A percentile compares a stretch with the other conserved stretches of the same genome.
These are phyloP conservation scores for Pseudogymnoascus sp. DNA, from an alignment of 2,329 filamentous ascomycete genomes.

Conservation along the genomic window DNA sequence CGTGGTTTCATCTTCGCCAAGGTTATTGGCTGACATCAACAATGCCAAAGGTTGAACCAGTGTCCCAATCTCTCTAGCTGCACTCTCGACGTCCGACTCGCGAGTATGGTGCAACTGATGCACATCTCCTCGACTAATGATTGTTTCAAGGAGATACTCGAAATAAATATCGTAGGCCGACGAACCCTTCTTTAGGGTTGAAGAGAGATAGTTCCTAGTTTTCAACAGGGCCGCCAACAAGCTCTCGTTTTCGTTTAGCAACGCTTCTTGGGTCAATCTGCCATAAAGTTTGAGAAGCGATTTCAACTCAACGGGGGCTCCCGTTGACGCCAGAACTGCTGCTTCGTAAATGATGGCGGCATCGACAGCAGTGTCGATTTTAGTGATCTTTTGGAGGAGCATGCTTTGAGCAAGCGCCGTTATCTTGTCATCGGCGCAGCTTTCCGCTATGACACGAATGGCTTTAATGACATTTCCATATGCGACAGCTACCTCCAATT, in stretches of 20 bases:
- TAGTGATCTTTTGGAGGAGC: constrained; percentile 90
- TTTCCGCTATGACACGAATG: constrained; percentile 80
- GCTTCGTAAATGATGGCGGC: constrained; percentile 78
- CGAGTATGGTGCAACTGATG: constrained; percentile 67
- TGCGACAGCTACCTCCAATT: constrained; percentile 70
- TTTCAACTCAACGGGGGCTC: constrained; percentile 75
- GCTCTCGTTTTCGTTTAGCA: constrained; percentile 59
- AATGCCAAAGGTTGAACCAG: constrained; percentile 81
- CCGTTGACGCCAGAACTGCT: constrained; percentile 68
- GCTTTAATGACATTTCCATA: constrained; percentile 91
- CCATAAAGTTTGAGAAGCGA: constrained; percentile 79
- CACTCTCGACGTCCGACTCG: constrained; percentile 72
- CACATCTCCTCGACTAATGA: constrained; percentile 85
- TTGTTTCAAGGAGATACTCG: constrained; percentile 72
- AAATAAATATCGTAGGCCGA: constrained; percentile 78
- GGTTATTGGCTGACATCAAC: constrained; percentile 63
- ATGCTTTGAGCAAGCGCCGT: constrained; percentile 89
- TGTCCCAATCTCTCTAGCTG: constrained; percentile 80
- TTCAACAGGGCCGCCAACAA: constrained; percentile 71
- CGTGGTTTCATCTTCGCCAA: constrained; percentile 42
- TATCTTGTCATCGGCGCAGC: constrained; percentile 82
- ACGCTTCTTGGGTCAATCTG: constrained; percentile 65
- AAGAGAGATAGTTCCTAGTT: constrained; percentile 73
- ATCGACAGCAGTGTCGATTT: constrained; percentile 74
- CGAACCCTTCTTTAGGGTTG: constrained; percentile 59